Evolutionary conservation across 306 rosid species (phyloP).

Genomic region (Vicia villosa): DNA sequence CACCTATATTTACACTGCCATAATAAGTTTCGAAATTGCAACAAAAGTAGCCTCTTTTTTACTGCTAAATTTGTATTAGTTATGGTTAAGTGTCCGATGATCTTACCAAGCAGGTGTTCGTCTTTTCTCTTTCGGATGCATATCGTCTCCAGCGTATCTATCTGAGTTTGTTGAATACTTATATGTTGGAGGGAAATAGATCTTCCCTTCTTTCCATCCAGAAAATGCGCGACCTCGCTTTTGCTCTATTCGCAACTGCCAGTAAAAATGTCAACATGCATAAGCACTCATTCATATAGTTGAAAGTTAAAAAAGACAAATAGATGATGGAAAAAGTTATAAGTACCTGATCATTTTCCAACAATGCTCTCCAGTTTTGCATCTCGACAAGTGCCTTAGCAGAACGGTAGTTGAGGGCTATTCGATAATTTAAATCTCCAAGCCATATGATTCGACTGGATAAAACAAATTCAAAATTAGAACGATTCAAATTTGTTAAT

Average conservation of each 20-base stretch:
- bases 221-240: slow-evolving; percentile 78
- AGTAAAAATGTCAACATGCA: slow-evolving; percentile 23
- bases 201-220: slow-evolving; percentile 98
- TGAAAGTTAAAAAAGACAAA: no score
- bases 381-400: slow-evolving; percentile 96
- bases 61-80: slow-evolving; percentile 12
- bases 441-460: slow-evolving; percentile 96
- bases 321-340: no score
- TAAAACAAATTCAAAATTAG: slow-evolving; percentile 30
- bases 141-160: slow-evolving; percentile 89
- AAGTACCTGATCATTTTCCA: slow-evolving; percentile 92
- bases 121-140: slow-evolving; percentile 96
- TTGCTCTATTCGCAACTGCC: slow-evolving; percentile 91
- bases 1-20: slow-evolving; percentile 61
- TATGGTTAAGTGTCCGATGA: slow-evolving; percentile 27
- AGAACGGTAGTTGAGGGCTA: slow-evolving; percentile 87
- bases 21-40: slow-evolving; percentile 14
- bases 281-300: slow-evolving; percentile 18
- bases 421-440: slow-evolving; percentile 97
- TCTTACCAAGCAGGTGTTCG: slow-evolving; percentile 98
- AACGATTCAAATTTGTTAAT: slow-evolving; percentile 10
- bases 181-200: slow-evolving; percentile 97
- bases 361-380: slow-evolving; percentile 99
- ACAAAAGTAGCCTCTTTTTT: slow-evolving; percentile 10
- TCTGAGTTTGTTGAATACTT: slow-evolving; percentile 97